A percentile compares a stretch with the other conserved stretches of the same genome.
phyloP scores from a whole-genome alignment of 169 alveolate genomes.

The Gregarina niphandrodes region DNA sequence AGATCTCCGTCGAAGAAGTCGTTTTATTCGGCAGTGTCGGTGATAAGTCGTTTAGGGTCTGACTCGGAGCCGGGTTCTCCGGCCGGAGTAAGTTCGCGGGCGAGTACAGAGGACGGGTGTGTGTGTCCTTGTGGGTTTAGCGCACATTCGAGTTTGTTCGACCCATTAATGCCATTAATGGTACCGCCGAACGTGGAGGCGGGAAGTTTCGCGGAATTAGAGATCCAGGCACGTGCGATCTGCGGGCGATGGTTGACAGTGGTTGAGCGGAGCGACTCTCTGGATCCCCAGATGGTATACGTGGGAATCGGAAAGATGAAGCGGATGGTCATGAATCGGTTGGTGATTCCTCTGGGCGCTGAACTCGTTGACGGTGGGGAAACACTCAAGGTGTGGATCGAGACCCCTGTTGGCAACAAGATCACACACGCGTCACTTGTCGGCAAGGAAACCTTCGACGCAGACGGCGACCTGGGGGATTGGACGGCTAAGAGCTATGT shows the following conservation, averaged over 20 bases:
- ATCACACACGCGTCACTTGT: background rate
- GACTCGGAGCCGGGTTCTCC: too few species aligned
- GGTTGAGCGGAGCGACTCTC: background rate
- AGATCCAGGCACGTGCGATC: background rate
- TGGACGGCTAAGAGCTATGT: background rate
- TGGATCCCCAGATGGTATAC: background rate
- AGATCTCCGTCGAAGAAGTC: too few species aligned
- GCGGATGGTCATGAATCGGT: background rate
- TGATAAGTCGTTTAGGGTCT: too few species aligned
- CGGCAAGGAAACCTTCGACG: background rate
- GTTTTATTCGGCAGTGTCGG: too few species aligned
- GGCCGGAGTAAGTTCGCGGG: too few species aligned
- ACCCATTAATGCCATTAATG: too few species aligned
- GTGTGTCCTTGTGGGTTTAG: too few species aligned
- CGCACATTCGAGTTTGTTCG: too few species aligned
- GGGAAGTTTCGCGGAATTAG: background rate
- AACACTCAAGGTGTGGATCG: background rate
- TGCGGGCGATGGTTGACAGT: background rate
- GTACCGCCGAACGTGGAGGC: background rate
- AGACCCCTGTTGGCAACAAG: background rate
- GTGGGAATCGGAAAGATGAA: background rate
- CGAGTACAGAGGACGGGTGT: too few species aligned
- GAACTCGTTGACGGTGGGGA: background rate
- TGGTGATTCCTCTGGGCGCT: background rate
- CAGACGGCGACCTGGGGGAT: background rate